phyloP scores from a whole-genome alignment of 2,329 filamentous ascomycete genomes.

The Sphaerulina vaccinii region DNA sequence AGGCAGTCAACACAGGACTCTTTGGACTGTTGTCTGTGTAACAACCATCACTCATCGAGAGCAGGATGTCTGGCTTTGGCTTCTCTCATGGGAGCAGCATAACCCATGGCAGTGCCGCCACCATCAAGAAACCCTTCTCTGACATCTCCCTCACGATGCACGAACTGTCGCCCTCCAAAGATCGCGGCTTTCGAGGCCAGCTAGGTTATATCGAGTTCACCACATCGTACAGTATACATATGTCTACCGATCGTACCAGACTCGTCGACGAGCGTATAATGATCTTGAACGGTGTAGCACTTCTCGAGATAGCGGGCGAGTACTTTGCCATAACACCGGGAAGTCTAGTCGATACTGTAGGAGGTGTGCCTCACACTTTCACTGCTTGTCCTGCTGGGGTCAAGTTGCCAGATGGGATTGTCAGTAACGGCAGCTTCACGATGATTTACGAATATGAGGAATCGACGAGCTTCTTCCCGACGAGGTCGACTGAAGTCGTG shows the following conservation, averaged over 20 bases:
- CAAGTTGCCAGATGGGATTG: conserved; percentile 24
- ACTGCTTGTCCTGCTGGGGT: conserved; percentile 28
- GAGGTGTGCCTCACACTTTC: conserved; percentile 28
- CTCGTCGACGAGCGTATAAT: conserved; percentile 27
- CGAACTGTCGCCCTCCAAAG: conserved; percentile 24
- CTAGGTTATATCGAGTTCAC: conserved; percentile 27
- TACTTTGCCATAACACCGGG: conserved; percentile 26
- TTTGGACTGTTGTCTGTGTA: not conserved
- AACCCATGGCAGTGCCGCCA: conserved; percentile 23
- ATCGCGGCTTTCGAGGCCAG: conserved; percentile 23
- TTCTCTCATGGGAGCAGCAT: conserved; percentile 25
- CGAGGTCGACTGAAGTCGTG: conserved; percentile 19
- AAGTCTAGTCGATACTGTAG: conserved; percentile 22
- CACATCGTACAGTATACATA: conserved; percentile 27
- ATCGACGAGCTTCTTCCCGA: conserved; percentile 26
- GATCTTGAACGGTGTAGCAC: conserved; percentile 24
- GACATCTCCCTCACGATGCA: conserved; percentile 26
- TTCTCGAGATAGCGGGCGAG: conserved; percentile 25
- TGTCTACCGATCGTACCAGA: conserved; percentile 18
- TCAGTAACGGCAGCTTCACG: conserved; percentile 25
- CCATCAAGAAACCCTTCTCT: conserved; percentile 28
- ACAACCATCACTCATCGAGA: not conserved
- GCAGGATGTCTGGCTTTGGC: too few relatives aligned
- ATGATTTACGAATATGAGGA: conserved; percentile 31
- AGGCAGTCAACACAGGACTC: too few relatives aligned